Base-by-base conservation (phyloP, 495 filamentous ascomycete genomes). In the Hypoxylon cercidicola region DNA sequence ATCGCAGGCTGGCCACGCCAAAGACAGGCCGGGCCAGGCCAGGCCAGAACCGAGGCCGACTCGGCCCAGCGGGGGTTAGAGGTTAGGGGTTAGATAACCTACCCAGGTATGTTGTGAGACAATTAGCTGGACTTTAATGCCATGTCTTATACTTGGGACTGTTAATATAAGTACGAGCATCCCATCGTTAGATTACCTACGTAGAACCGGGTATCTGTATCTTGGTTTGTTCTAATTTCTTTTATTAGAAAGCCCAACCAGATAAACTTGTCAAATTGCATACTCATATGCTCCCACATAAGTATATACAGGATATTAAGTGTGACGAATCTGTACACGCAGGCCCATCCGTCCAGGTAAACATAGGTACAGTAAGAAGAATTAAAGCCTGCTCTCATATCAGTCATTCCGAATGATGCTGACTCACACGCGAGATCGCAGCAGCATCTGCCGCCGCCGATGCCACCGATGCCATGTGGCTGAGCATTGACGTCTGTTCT, bases 381-480 rank as follows among this genome's bases (percentile, higher is more conserved):
- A 43, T 15, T 9, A 45, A 12, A 8, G 5, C 1, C 20, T 21
- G 18, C 28, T 49, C 15, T 60, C 21, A 39, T 52, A 32, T 46
- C 47, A 44, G 15, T 65, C 45, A 69, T 65, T 69, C 55, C 15
- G 53, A 56, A 37, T 64, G 43, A 2, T 34, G 65, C 35, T 70
- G 64, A 34, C 59, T 54, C 15, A 66, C 67, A 11, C 67, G 70
- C 15, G 66, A 64, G 19, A 67, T 66, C 1, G 57, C 68, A n/a
- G 55, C 62, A 19, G 72, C 72, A 50, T 75, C 72, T 15, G 72
- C 72, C 39, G 55, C 68, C 9, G 72, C 72, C 8, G 72, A 69
- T 21, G 72, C 72, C 5, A 62, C 68, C 0, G 66, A 71, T 21
- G 72, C 72, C 40, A 75, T 67, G 58, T 75, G 68, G 41, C 68